Conservation (phyloP, 2,329 filamentous ascomycete genomes). For the Xylaria sp. region DNA sequence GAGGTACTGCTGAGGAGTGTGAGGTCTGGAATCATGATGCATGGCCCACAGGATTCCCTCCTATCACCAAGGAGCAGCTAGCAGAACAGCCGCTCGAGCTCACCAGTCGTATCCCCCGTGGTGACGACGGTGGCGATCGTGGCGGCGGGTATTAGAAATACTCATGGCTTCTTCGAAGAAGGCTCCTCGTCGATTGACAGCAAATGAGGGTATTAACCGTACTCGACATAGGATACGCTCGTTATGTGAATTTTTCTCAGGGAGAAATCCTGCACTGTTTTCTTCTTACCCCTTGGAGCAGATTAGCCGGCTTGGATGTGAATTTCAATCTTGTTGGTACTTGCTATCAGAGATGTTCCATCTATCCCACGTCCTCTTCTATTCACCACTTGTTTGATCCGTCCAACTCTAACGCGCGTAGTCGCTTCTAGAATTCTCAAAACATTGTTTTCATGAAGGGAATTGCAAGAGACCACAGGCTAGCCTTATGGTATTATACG, state of each 20-base stretch:
- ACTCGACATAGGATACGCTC: background rate
- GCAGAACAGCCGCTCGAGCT: constrained; percentile 38
- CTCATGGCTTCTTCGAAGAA: constrained; percentile 35
- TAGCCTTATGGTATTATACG: background rate
- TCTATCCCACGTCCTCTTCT: background rate
- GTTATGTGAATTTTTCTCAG: background rate
- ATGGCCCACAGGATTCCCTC: constrained; percentile 44
- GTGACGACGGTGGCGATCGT: constrained; percentile 45
- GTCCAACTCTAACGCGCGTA: background rate
- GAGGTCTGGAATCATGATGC: constrained; percentile 40
- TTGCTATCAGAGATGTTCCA: background rate
- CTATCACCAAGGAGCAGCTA: constrained; percentile 38
- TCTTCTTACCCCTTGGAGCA: background rate
- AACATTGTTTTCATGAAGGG: background rate
- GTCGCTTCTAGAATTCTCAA: background rate
- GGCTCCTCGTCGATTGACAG: constrained; percentile 13
- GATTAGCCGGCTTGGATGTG: background rate
- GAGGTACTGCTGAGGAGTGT: constrained; percentile 33
- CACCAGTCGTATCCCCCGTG: constrained; percentile 37
- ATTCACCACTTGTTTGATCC: background rate
- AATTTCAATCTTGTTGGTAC: background rate
- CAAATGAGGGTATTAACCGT: background rate
- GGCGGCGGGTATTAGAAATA: constrained; percentile 18
- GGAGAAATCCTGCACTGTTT: background rate
- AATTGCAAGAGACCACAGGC: background rate